Evolutionary conservation across 208 protist genomes (phyloP), one percentile per base, ranked within the genome.

Genomic region (Porcisia hertigi): DNA sequence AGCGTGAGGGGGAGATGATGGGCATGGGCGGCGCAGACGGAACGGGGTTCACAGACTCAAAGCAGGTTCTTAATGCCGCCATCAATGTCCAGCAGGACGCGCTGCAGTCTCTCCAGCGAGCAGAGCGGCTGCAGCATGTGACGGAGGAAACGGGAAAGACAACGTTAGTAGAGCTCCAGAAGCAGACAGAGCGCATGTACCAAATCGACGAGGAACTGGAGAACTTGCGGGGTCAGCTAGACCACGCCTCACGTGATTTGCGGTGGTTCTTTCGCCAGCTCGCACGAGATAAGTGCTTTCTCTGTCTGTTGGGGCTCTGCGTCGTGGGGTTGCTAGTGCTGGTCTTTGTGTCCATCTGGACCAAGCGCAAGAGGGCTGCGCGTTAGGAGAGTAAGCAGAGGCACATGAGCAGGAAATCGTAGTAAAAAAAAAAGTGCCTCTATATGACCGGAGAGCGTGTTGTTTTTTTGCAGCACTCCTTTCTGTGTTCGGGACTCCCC

Each of bases 201-300:
- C 88, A 94, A 25, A 84, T 96, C 16, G 89, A 96, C 75, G 89
- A 94, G 73, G 90, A 92, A 73, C 81, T 96, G 63, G 80, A 89
- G 65, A 88, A 92, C 65, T 55, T 96, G 57, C 87, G 92, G 53
- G 92, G 92, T 6, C 66, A 88, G 58, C 64, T 96, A 47, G 88
- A 96, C 71, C 90, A 86, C 55, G 92, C 89, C 58, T 74, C 85
- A 14, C 81, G 88, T 43, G 90, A 96, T 59, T 72, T 96, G 41
- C 83, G 73, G 66, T 94, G 89, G 86, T 96, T 96, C 80, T 92
- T 86, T 66, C 79, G 90, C 1, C 90, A 94, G 76, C 69, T 94
- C 62, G 88, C 90, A 30, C 84, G 84, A 30, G 92, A 96, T 75
- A 92, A 93, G 76, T 94, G 88, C 70, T 91, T 96, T 52, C 72